Evolutionary conservation across 768 basidiomycete species (phyloP).

Genomic region (Mycena belliarum): DNA sequence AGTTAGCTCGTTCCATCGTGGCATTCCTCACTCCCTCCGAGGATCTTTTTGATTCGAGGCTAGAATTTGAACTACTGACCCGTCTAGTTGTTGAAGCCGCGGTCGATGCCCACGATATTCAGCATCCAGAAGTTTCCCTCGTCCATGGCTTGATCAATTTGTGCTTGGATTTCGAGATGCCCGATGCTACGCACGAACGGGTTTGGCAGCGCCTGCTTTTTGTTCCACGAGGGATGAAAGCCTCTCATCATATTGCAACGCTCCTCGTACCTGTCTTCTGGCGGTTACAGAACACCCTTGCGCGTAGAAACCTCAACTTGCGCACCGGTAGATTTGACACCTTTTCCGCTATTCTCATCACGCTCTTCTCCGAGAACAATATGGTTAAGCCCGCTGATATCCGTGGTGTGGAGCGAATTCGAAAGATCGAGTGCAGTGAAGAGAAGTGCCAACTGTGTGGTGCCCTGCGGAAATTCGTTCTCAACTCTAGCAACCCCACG

Average conservation of each 20-base stretch:
- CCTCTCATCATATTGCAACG: background rate
- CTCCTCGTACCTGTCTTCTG: background rate
- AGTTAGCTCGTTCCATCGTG: background rate
- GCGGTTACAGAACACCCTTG: background rate
- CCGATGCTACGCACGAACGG: background rate
- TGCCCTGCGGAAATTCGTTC: background rate
- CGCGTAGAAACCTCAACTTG: background rate
- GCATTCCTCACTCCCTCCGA: background rate
- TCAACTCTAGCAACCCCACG: background rate
- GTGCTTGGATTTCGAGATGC: conserved; percentile 1
- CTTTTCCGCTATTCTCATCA: background rate
- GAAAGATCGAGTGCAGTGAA: background rate
- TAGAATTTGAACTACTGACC: background rate
- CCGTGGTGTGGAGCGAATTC: background rate
- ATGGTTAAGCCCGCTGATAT: background rate
- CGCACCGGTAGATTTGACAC: background rate
- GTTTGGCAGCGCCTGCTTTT: background rate
- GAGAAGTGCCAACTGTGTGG: background rate
- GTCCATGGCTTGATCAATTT: background rate
- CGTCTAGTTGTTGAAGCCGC: background rate
- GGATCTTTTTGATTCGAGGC: no score
- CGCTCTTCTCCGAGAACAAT: background rate
- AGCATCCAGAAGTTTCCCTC: background rate
- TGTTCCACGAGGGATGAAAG: background rate
- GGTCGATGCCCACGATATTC: background rate